Conservation (phyloP, 106 monocot species). For the Agapanthus africanus region DNA sequence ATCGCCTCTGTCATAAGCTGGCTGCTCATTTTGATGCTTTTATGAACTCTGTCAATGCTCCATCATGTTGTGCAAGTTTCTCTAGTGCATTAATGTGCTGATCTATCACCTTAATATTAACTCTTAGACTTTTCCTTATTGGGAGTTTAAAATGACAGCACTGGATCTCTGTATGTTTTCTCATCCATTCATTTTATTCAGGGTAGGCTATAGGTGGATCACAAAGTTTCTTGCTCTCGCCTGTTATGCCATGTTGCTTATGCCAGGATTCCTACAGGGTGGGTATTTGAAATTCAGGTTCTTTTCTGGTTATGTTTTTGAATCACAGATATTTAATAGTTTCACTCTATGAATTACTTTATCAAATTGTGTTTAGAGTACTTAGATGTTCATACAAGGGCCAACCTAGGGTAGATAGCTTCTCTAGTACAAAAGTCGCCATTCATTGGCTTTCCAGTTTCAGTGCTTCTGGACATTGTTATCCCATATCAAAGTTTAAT, state of each 20-base stretch:
- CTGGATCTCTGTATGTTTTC: not conserved
- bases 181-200: conserved; percentile 25
- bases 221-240: conserved; percentile 75
- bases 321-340: too few species aligned
- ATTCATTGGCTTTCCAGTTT: not conserved
- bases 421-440: not conserved
- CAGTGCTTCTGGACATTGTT: not conserved
- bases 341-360: too few species aligned
- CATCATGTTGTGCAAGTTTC: not conserved
- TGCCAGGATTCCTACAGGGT: conserved; percentile 98
- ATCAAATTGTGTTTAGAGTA: conserved; percentile 9
- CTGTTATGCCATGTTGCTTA: conserved; percentile 81
- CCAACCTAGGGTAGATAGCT: not conserved
- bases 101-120: not conserved
- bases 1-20: not conserved
- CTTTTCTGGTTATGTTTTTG: not conserved
- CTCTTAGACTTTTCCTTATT: not conserved
- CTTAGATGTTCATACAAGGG: not conserved
- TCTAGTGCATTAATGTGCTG: not conserved
- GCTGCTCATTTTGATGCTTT: not conserved
- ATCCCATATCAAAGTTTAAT: not conserved
- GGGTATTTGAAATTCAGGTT: not conserved
- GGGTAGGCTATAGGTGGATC: conserved; percentile 96
- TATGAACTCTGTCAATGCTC: not conserved
- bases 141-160: not conserved